Evolutionary conservation across 83 land plant genomes (phyloP).

Genomic region (Thuja plicata): DNA sequence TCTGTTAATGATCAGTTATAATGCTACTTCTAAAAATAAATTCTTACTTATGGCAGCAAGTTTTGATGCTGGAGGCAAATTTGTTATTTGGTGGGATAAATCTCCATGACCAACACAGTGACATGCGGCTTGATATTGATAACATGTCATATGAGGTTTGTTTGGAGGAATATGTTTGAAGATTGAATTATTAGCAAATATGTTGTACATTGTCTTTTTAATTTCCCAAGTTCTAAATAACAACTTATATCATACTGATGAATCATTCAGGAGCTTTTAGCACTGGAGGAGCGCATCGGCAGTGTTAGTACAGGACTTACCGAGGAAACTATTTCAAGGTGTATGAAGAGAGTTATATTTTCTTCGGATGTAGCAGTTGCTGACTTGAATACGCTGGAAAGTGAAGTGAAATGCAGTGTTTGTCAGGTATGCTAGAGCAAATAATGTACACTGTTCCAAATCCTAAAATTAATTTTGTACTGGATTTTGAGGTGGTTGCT

Average conservation of each 20-base stretch:
- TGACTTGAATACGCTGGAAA: slow-evolving; percentile 4
- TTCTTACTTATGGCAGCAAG: slow-evolving; percentile 36
- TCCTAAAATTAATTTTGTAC: neutral
- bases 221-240: neutral
- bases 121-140: slow-evolving; percentile 83
- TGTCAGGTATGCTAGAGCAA: slow-evolving; percentile 55
- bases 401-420: slow-evolving; percentile 70
- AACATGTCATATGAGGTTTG: slow-evolving; percentile 91
- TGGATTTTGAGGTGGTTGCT: neutral
- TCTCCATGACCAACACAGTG: slow-evolving; percentile 70
- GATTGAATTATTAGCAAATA: neutral
- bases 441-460: neutral
- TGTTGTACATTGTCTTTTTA: neutral
- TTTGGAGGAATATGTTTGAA: neutral
- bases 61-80: slow-evolving; percentile 47
- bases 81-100: slow-evolving; percentile 36
- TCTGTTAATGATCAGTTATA: neutral
- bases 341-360: slow-evolving; percentile 39
- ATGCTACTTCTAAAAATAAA: neutral
- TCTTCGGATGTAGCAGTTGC: neutral
- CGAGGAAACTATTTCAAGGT: slow-evolving; percentile 51
- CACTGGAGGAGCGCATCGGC: slow-evolving; percentile 80
- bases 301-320: slow-evolving; percentile 77
- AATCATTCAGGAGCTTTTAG: slow-evolving; percentile 68
- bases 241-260: slow-evolving; percentile 10